Evolutionary conservation across 2,329 filamentous ascomycete species (phyloP).

Genomic region (Monilinia fructigena): DNA sequence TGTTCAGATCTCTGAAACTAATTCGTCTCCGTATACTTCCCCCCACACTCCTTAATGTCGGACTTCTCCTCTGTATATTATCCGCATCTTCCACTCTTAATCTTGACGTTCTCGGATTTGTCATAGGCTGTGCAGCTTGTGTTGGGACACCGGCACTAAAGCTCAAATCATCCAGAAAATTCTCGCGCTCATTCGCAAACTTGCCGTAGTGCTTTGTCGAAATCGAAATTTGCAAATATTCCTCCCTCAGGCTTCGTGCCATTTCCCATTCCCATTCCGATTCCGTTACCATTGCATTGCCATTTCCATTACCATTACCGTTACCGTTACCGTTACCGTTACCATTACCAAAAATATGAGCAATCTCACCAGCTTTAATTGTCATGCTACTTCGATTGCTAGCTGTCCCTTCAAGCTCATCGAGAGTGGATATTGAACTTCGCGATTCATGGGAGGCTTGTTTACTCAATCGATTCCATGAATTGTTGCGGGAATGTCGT

Average conservation of each 20-base stretch:
- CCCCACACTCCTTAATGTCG: conserved; percentile 51
- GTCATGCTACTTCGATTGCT: conserved; percentile 68
- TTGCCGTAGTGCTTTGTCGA: conserved; percentile 91
- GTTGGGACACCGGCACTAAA: conserved; percentile 76
- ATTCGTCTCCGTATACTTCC: conserved; percentile 91
- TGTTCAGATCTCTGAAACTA: conserved; percentile 93
- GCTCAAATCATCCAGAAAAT: conserved; percentile 87
- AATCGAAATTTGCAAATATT: conserved; percentile 71
- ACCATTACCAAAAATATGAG: conserved; percentile 3
- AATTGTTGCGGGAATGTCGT: conserved; percentile 61
- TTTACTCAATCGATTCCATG: conserved; percentile 58
- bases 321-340: no score
- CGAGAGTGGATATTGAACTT: conserved; percentile 54
- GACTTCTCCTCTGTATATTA: conserved; percentile 45
- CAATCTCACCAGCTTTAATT: conserved; percentile 49
- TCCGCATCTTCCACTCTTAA: conserved; percentile 72
- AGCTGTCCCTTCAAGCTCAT: conserved; percentile 50
- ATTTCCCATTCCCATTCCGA: conserved; percentile 28
- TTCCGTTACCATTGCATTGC: not conserved
- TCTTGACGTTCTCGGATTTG: conserved; percentile 77
- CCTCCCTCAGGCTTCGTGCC: conserved; percentile 27
- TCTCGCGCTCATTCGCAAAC: conserved; percentile 92
- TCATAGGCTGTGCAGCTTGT: conserved; percentile 66
- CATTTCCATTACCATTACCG: conserved; percentile 28
- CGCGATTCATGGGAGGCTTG: conserved; percentile 50